Conservation (phyloP, 192 early-diverging fungal species). For the Phycomyces blakesleeanus region DNA sequence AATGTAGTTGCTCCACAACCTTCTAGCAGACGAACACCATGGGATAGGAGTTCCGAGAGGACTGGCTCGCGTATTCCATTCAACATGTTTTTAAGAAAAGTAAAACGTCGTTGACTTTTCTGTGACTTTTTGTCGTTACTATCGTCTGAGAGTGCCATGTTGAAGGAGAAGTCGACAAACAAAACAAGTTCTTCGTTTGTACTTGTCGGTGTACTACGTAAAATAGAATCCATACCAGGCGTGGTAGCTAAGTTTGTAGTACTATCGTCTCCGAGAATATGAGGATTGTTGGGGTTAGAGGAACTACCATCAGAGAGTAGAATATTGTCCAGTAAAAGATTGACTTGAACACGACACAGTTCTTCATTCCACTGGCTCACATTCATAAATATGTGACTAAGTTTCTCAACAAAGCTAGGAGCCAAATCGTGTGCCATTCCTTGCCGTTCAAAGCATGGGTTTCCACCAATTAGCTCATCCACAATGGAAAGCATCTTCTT, state of each 20-base stretch:
- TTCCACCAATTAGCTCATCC: constrained; percentile 39
- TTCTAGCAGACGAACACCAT: constrained; percentile 25
- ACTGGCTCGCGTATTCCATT: constrained; percentile 29
- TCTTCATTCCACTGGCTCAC: constrained; percentile 54
- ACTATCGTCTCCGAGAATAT: constrained; percentile 28
- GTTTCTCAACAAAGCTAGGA: constrained; percentile 41
- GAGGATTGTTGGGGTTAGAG: constrained; percentile 21
- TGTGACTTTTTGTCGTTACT: constrained; percentile 4
- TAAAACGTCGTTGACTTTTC: constrained; percentile 17
- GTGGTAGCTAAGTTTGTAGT: not conserved
- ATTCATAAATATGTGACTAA: constrained; percentile 40
- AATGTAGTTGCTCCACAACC: constrained; percentile 12
- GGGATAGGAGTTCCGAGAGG: constrained; percentile 21
- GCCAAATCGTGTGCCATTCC: constrained; percentile 12
- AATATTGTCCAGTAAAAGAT: constrained; percentile 44
- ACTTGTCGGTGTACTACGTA: not conserved
- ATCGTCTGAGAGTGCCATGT: constrained; percentile 23
- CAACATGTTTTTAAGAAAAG: constrained; percentile 31
- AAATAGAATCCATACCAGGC: not conserved
- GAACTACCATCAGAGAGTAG: constrained; percentile 18
- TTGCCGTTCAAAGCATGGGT: not conserved
- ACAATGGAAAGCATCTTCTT: constrained; percentile 39
- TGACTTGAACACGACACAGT: constrained; percentile 47
- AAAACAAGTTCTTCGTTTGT: constrained; percentile 25
- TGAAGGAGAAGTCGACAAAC: constrained; percentile 35